Percentiles rank a stretch among this genome's conserved stretches.
Conservation (phyloP, 1,284 basidiomycete genomes). For the Gastroboletus turbinatus region DNA sequence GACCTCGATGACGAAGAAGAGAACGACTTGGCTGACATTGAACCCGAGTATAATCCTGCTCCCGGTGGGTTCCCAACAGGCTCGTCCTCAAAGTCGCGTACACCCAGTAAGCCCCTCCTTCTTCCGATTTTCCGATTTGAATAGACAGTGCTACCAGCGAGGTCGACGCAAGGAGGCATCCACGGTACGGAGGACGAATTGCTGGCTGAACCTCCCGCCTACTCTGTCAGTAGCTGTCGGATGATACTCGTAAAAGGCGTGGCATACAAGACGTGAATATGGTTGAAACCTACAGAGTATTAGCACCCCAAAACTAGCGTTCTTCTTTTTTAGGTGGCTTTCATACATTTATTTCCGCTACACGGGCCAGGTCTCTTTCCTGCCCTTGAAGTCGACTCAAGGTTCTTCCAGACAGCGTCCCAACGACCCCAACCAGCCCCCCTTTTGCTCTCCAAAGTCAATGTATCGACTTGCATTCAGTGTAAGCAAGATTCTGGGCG, state of each 20-base stretch:
- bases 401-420: neutral
- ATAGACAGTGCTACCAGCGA: neutral
- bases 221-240: conserved; percentile 26
- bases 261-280: conserved; percentile 31
- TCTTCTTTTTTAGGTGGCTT: conserved; percentile 19
- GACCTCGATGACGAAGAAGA: conserved; percentile 30
- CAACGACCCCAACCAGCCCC: neutral
- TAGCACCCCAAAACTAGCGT: neutral
- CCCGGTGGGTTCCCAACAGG: neutral
- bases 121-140: neutral
- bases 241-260: conserved; percentile 30
- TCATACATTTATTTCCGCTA: conserved; percentile 33
- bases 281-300: neutral
- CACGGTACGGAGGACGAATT: neutral
- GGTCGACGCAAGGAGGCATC: neutral
- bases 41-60: neutral
- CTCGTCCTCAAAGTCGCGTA: conserved; percentile 4
- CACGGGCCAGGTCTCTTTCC: conserved; percentile 30
- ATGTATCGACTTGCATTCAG: conserved; percentile 34
- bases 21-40: neutral
- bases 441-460: conserved; percentile 35
- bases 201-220: conserved; percentile 21
- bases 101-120: conserved; percentile 5
- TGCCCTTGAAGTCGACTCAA: conserved; percentile 24
- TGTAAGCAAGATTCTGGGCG: conserved; percentile 14